Percentiles rank a stretch among this genome's conserved stretches.
Evolutionary conservation across 73 alveolate species (phyloP).

Genomic region (Tetrahymena thermophila): DNA sequence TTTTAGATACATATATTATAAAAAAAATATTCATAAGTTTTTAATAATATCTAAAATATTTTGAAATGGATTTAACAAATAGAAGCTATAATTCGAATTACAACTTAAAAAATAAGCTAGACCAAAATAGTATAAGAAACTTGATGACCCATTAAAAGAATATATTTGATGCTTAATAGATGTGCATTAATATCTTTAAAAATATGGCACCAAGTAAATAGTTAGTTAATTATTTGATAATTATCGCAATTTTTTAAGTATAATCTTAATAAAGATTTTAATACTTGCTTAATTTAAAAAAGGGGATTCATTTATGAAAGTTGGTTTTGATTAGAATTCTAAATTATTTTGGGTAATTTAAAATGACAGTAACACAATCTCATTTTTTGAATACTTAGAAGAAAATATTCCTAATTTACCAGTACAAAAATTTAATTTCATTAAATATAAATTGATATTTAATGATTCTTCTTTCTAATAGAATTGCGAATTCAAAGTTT

Average conservation of each 20-base stretch:
- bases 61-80: neutral
- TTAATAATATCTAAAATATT: too few species aligned
- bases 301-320: neutral
- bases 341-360: neutral
- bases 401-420: neutral
- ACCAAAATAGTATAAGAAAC: neutral
- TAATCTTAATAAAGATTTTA: neutral
- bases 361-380: neutral
- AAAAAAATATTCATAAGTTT: neutral
- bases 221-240: neutral
- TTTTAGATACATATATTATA: neutral
- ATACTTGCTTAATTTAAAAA: too few species aligned
- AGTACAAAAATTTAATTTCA: neutral
- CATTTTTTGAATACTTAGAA: neutral
- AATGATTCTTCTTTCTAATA: neutral
- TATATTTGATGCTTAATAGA: neutral
- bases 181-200: neutral
- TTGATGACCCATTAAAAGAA: neutral
- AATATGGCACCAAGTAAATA: neutral
- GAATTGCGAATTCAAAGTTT: neutral
- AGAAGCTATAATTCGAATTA: neutral
- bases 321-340: neutral
- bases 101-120: neutral
- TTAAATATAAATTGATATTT: neutral
- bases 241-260: neutral